Base-by-base conservation (phyloP, 176 grass and related monocot genomes). In the Juncus effusus region DNA sequence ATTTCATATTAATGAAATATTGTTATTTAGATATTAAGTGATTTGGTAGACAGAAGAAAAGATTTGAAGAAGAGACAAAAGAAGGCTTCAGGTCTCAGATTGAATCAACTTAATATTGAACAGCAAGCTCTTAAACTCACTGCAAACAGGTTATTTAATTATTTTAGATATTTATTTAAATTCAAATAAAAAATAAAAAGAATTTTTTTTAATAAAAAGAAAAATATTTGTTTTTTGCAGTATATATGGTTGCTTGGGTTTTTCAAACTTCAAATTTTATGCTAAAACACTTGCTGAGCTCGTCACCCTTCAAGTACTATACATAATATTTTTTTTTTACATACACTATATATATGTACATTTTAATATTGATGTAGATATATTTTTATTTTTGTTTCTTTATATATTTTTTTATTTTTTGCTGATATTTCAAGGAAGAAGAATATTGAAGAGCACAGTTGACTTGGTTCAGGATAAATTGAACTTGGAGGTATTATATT, bases 221-320 rank as follows among this genome's bases (percentile, higher is more conserved):
- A n/a, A n/a, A n/a, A n/a, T n/a, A n/a, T n/a, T n/a, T 73, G 16
- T 55, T 49, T 75, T 19, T 19, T 78, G 42, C 78, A 99, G 94
- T 62, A 99, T 99, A 89, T 99, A 99, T 28, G 94, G 94, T 60
- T 99, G 94, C 83, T 80, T 99, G 83, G 94, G 94, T 38, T 99
- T 89, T 84, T 84, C 85, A 37, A 99, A 80, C 72, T 92, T 88
- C 28, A 89, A 88, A 71, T 99, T 99, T 78, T 99, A 83, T 82
- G 94, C 94, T 10, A 93, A 86, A 49, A 88, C 88, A 69, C 94
- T 99, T 74, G 94, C 94, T 11, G 94, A 99, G 69, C 80, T 99
- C 67, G 93, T 93, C 67, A 99, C 94, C 44, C 61, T 93, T 2
- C 94, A 99, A 78, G 88, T 99, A 61, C n/a, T n/a, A n/a, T n/a